A percentile compares a stretch with the other conserved stretches of the same genome.
Evolutionary conservation across 192 early-diverging fungal species (phyloP).

Genomic region (Piromyces sp.): DNA sequence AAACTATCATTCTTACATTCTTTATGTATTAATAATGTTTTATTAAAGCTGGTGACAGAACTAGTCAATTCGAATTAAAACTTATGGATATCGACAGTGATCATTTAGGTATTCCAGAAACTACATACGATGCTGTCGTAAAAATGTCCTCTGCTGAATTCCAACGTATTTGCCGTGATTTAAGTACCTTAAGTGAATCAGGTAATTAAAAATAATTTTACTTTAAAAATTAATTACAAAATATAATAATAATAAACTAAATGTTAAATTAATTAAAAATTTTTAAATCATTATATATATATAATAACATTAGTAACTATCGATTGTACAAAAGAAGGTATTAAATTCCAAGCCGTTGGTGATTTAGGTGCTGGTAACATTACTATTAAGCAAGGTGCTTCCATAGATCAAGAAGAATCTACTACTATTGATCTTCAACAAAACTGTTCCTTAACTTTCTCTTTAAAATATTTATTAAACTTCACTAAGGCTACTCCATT

Average conservation of each 20-base stretch:
- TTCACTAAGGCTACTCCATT: conserved; percentile 91
- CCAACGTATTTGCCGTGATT: conserved; percentile 76
- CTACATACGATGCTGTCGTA: conserved; percentile 76
- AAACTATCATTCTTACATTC: neutral
- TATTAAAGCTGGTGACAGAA: conserved; percentile 44
- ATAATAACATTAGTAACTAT: conserved; percentile 33
- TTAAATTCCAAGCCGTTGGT: conserved; percentile 74
- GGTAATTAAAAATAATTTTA: too few relatives aligned
- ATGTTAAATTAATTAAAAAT: too few relatives aligned
- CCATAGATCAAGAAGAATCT: conserved; percentile 44
- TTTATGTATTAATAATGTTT: too few relatives aligned
- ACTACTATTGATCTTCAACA: conserved; percentile 67
- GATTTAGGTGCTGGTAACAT: conserved; percentile 76
- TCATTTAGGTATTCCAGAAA: conserved; percentile 88
- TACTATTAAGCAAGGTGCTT: conserved; percentile 48
- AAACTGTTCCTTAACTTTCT: conserved; percentile 67
- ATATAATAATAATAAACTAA: too few relatives aligned
- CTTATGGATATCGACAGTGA: conserved; percentile 97
- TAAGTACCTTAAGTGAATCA: conserved; percentile 66
- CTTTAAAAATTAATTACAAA: too few relatives aligned
- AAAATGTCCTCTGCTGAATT: conserved; percentile 80
- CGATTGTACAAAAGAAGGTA: conserved; percentile 80
- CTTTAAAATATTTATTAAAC: conserved; percentile 83
- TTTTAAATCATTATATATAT: neutral
- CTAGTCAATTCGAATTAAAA: conserved; percentile 88